A percentile compares a stretch with the other conserved stretches of the same genome.
These are phyloP conservation scores for Fusarium nematophilum DNA, from an alignment of 2,329 filamentous ascomycete species.

Conservation along the genomic window DNA sequence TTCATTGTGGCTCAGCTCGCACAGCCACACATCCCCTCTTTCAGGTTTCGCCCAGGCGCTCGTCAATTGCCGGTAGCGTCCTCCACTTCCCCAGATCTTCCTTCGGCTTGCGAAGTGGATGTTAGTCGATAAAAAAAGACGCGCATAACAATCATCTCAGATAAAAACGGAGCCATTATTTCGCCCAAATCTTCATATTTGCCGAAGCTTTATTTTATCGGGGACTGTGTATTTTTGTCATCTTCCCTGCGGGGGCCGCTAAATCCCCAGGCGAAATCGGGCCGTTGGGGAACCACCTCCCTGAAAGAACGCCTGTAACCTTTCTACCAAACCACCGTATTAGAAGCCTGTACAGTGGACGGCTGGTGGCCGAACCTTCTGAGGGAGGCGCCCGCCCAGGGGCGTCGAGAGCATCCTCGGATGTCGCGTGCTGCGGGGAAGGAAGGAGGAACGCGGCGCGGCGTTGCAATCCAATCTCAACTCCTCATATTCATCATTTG, in stretches of 20 bases:
- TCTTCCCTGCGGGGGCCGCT: too few species aligned
- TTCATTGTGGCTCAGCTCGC: neutral
- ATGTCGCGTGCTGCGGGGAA: conserved; percentile 29
- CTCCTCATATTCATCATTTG: conserved; percentile 1
- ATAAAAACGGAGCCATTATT: too few species aligned
- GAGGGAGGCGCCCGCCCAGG: neutral
- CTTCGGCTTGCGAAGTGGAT: neutral
- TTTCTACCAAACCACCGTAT: conserved; percentile 2
- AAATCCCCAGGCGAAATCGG: too few species aligned
- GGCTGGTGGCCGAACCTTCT: neutral
- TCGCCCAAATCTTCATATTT: too few species aligned
- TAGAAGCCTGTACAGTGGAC: neutral
- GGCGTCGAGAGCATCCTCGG: conserved; percentile 18
- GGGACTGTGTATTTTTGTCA: too few species aligned
- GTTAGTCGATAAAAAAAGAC: too few species aligned
- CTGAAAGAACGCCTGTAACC: conserved; percentile 21
- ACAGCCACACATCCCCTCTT: neutral
- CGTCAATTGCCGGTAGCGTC: conserved; percentile 11
- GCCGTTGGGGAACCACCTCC: too few species aligned
- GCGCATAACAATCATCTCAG: too few species aligned
- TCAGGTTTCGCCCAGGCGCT: conserved; percentile 5
- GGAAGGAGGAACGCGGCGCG: conserved; percentile 10
- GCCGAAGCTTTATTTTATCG: too few species aligned
- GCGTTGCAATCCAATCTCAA: conserved; percentile 1
- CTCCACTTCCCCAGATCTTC: conserved; percentile 29